phyloP scores from a whole-genome alignment of 495 filamentous ascomycete species.

The Podospora anserina region DNA sequence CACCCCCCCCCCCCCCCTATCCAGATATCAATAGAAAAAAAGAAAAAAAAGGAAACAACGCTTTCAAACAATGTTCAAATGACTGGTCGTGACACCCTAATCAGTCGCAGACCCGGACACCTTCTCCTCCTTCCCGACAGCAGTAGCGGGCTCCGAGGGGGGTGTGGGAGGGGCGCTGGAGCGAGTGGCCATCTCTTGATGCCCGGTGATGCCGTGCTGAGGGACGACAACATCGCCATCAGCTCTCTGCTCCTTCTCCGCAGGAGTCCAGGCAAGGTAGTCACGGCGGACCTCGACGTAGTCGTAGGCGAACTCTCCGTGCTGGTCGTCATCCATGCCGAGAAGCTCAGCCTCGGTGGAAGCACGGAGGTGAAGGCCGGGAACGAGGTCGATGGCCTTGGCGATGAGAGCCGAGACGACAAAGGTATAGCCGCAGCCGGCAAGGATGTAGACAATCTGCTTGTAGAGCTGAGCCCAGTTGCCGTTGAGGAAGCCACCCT shows the following conservation, averaged over 20 bases:
- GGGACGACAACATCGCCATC: conserved; percentile 64
- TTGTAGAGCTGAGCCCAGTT: conserved; percentile 88
- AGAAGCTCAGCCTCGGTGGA: conserved; percentile 95
- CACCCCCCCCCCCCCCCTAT: neutral
- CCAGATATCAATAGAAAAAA: neutral
- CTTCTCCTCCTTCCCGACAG: conserved; percentile 5
- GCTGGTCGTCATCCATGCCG: conserved; percentile 98
- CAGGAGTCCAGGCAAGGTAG: conserved; percentile 95
- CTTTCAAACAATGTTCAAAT: neutral
- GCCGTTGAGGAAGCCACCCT: conserved; percentile 82
- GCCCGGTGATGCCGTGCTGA: conserved; percentile 77
- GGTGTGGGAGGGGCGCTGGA: conserved; percentile 19
- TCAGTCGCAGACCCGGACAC: neutral
- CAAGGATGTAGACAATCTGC: conserved; percentile 85
- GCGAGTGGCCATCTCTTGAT: conserved; percentile 40
- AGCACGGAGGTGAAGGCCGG: conserved; percentile 87
- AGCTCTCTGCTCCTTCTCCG: conserved; percentile 65
- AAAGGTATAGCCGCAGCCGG: conserved; percentile 73
- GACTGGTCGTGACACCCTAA: neutral
- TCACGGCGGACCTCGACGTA: conserved; percentile 98
- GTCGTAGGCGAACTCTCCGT: conserved; percentile 98
- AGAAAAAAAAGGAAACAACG: neutral
- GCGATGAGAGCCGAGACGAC: conserved; percentile 80
- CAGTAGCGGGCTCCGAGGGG: conserved; percentile 11
- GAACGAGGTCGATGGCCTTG: conserved; percentile 78